Evolutionary conservation across 116 monocot genomes (phyloP), one percentile per base, ranked within the genome.

Genomic region (Dioscorea cayenensis): DNA sequence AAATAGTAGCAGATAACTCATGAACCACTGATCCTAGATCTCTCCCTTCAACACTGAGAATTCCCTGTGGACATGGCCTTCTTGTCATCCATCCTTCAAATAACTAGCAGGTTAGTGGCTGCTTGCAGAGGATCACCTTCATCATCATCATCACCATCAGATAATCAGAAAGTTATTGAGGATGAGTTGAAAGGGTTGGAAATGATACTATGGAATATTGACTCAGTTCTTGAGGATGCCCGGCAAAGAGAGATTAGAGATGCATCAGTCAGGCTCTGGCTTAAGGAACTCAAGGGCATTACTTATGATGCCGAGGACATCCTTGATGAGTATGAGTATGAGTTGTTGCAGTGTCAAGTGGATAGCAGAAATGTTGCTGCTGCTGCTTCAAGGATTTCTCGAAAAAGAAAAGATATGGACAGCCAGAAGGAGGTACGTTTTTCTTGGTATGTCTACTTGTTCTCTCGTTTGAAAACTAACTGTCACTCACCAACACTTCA

Each of bases 291-390:
- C 48, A 68, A 48, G 8, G 68, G 37, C 18, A 49, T 49, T 2
- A 14, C 49, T 3, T 68, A 68, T 22, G 68, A 68, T 8, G 49
- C 49, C 5, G 49, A 68, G 37, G 49, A 68, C 48, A n/a, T 68
- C 19, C 49, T 68, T 9, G 68, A 68, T n/a, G 49, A 68, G 7
- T 68, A 49, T 10, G 13, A 22, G 19, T 17, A 17, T n/a, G 49
- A 68, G 5, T 3, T 49, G 20, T 49, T 68, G 68, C 68, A 25
- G 0, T 27, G 5, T 27, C 63, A 63, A 27, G n/a, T 27, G 1
- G 63, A 63, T 1, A 17, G 2, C 58, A 17, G 58, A 19, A 29
- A 29, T 29, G 14, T 8, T 11, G 43, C 43, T 6, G 43, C 43
- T 29, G 29, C 51, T 52, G 10, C 43, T 3, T 2, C 16, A 17